phyloP scores from a whole-genome alignment of 495 filamentous ascomycete genomes.

The Talaromyces liani region DNA sequence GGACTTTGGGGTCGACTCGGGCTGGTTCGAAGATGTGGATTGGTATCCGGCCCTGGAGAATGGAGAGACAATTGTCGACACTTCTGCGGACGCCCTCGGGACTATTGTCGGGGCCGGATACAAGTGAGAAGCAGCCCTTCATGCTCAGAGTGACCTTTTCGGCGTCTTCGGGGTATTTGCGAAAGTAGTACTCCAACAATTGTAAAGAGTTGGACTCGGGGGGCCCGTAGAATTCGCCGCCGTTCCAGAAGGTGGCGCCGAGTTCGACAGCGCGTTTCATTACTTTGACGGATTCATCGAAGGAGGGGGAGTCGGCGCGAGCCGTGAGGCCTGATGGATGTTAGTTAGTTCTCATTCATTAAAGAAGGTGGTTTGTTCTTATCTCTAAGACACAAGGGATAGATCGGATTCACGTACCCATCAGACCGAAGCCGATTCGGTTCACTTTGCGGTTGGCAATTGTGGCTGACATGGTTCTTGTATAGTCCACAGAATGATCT shows the following conservation, averaged over 20 bases:
- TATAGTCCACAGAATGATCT: neutral
- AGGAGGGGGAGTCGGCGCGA: conserved; percentile 39
- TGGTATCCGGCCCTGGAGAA: conserved; percentile 48
- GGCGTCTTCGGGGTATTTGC: conserved; percentile 40
- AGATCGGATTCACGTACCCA: conserved; percentile 13
- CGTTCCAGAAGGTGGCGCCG: conserved; percentile 63
- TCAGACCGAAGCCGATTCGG: conserved; percentile 18
- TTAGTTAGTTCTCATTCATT: neutral
- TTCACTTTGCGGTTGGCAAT: conserved; percentile 17
- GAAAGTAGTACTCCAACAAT: conserved; percentile 41
- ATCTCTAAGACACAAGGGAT: neutral
- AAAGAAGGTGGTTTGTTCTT: neutral
- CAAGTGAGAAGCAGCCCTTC: conserved; percentile 29
- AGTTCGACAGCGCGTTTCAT: conserved; percentile 49
- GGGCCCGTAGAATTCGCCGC: conserved; percentile 60
- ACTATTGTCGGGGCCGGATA: conserved; percentile 34
- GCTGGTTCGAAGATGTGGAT: conserved; percentile 65
- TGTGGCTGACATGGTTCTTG: neutral
- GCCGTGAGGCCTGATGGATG: conserved; percentile 50
- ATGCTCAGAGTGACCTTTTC: conserved; percentile 39
- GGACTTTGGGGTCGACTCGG: conserved; percentile 51
- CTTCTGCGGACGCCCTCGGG: conserved; percentile 43
- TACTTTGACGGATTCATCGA: conserved; percentile 50
- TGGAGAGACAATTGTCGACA: conserved; percentile 43
- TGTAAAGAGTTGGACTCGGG: conserved; percentile 47